Percentiles rank a stretch among this genome's conserved stretches.
Conservation (phyloP, 129 eudicot species). For the Glebionis coronaria region DNA sequence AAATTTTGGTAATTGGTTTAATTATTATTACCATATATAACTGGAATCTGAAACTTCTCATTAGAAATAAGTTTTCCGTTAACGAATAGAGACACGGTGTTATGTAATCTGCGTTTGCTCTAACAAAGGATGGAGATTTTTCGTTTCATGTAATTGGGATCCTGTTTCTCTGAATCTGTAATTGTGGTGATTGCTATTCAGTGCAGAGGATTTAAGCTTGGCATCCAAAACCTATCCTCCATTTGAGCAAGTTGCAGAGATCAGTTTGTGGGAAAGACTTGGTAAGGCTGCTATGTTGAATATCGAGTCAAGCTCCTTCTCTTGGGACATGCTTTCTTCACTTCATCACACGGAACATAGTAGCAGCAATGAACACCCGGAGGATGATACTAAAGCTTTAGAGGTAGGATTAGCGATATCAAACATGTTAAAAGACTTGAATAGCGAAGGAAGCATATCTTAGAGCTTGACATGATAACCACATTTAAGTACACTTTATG, state of each 20-base stretch:
- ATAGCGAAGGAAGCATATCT: background rate
- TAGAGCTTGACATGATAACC: background rate
- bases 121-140: slow-evolving; percentile 11
- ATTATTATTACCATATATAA: no score
- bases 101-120: no score
- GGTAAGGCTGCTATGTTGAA: slow-evolving; percentile 87
- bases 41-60: no score
- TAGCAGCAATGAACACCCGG: slow-evolving; percentile 79
- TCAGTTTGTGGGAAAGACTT: slow-evolving; percentile 88
- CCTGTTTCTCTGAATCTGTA: background rate
- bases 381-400: slow-evolving; percentile 81
- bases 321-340: slow-evolving; percentile 93
- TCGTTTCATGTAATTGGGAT: slow-evolving; percentile 8
- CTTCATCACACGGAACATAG: slow-evolving; percentile 96
- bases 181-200: slow-evolving; percentile 32
- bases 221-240: slow-evolving; percentile 37
- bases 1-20: no score
- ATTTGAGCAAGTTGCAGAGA: slow-evolving; percentile 65
- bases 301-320: slow-evolving; percentile 76
- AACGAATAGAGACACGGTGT: no score
- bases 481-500: slow-evolving; percentile 5
- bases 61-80: no score
- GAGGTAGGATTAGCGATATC: slow-evolving; percentile 48
- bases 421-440: background rate
- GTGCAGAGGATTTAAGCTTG: slow-evolving; percentile 59